A percentile compares a stretch with the other conserved stretches of the same genome.
Evolutionary conservation across 2,329 filamentous ascomycete genomes (phyloP).

Genomic region (Aspergillus amoenus): DNA sequence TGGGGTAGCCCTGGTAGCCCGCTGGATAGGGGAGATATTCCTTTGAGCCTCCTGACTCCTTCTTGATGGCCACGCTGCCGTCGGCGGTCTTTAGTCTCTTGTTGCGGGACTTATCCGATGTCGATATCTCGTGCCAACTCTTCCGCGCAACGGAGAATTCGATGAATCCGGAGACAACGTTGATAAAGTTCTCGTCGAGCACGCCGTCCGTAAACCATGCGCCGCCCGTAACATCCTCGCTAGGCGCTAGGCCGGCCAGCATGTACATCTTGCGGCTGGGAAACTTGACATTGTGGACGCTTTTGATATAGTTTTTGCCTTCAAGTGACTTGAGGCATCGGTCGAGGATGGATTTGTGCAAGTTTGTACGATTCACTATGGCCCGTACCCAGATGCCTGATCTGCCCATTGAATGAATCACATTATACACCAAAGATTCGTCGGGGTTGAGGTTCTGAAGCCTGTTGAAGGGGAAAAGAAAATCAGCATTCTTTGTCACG

Average conservation of each 20-base stretch:
- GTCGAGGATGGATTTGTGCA: conserved; percentile 80
- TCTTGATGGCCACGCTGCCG: conserved; percentile 32
- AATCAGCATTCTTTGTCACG: conserved; percentile 9
- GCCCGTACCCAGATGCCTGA: conserved; percentile 90
- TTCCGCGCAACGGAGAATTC: conserved; percentile 70
- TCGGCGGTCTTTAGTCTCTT: conserved; percentile 42
- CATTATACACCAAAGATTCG: conserved; percentile 82
- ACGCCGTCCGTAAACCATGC: conserved; percentile 93
- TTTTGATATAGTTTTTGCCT: conserved; percentile 76
- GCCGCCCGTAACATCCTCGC: conserved; percentile 87
- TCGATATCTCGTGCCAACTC: conserved; percentile 64
- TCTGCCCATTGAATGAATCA: conserved; percentile 80
- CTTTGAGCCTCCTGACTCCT: conserved; percentile 27
- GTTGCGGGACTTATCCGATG: conserved; percentile 38
- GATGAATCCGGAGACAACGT: conserved; percentile 69
- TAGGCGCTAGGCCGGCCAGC: conserved; percentile 77
- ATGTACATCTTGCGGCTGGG: conserved; percentile 96
- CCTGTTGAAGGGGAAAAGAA: conserved; percentile 22
- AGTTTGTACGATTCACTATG: conserved; percentile 74
- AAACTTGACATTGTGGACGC: conserved; percentile 88
- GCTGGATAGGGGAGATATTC: conserved; percentile 55
- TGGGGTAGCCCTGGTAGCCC: conserved; percentile 77
- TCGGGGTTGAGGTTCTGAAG: conserved; percentile 56
- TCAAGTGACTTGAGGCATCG: conserved; percentile 82
- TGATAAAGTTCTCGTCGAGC: conserved; percentile 84